Conservation (phyloP, 257 asterid genomes). For the Coffea eugenioides region DNA sequence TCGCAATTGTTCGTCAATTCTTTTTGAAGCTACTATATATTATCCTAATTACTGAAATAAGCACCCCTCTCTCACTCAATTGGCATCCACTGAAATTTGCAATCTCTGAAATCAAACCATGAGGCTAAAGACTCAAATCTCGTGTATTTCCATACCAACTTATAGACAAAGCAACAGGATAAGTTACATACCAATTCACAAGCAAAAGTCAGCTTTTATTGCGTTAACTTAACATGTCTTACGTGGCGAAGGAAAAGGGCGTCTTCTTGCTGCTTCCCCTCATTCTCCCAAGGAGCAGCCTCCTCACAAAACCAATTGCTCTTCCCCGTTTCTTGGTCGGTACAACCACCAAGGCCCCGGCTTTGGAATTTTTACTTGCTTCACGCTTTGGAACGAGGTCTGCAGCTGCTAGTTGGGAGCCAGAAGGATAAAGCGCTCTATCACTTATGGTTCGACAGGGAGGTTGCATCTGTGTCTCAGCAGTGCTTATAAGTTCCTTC, state of each 20-base stretch:
- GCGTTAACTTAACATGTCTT: slow-evolving; percentile 12
- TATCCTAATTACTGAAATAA: neutral
- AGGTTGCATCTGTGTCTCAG: slow-evolving; percentile 9
- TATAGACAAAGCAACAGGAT: neutral
- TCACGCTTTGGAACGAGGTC: slow-evolving; percentile 20
- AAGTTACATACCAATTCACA: slow-evolving; percentile 18
- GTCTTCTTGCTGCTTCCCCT: slow-evolving; percentile 40
- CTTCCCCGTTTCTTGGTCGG: slow-evolving; percentile 55
- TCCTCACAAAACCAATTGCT: slow-evolving; percentile 57
- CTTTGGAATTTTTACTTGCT: slow-evolving; percentile 14
- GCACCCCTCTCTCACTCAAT: neutral
- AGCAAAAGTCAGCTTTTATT: slow-evolving; percentile 20
- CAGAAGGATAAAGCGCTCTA: slow-evolving; percentile 5
- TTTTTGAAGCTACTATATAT: neutral
- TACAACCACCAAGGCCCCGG: slow-evolving; percentile 50
- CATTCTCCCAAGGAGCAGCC: slow-evolving; percentile 65
- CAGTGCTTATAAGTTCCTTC: slow-evolving; percentile 30
- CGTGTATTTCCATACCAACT: neutral
- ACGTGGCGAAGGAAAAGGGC: slow-evolving; percentile 41
- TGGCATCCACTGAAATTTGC: slow-evolving; percentile 8
- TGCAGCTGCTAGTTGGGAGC: slow-evolving; percentile 18
- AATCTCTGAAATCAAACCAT: slow-evolving; percentile 3
- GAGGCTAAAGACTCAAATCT: neutral
- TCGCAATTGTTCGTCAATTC: neutral
- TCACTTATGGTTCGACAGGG: neutral